Conservation (phyloP, 768 basidiomycete species). For the Boletus sp. region DNA sequence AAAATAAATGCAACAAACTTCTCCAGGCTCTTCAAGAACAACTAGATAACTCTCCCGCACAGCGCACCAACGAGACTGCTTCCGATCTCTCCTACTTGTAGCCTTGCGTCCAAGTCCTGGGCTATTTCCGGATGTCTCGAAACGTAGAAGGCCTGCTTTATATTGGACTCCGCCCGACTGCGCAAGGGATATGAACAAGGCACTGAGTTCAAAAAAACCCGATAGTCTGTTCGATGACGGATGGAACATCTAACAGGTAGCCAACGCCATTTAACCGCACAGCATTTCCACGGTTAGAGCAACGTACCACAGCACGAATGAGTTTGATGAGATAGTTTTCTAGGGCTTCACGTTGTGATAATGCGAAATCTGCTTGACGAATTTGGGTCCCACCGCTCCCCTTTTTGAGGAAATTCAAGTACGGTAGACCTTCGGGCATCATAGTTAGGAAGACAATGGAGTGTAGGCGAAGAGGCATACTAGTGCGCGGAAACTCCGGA, state of each 20-base stretch:
- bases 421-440: slow-evolving; percentile 65
- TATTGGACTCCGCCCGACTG: slow-evolving; percentile 81
- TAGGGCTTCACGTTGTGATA: slow-evolving; percentile 74
- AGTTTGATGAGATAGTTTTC: slow-evolving; percentile 88
- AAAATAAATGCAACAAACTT: slow-evolving; percentile 46
- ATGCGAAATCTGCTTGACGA: slow-evolving; percentile 73
- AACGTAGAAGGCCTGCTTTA: slow-evolving; percentile 82
- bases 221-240: slow-evolving; percentile 87
- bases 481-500: slow-evolving; percentile 89
- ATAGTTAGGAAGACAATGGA: not conserved
- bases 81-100: slow-evolving; percentile 54
- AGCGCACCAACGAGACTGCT: slow-evolving; percentile 83
- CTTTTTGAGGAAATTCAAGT: slow-evolving; percentile 81
- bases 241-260: slow-evolving; percentile 79
- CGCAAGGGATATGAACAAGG: slow-evolving; percentile 79
- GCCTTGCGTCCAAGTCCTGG: slow-evolving; percentile 67
- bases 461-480: slow-evolving; percentile 35
- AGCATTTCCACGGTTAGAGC: not conserved
- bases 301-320: slow-evolving; percentile 82
- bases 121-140: slow-evolving; percentile 52
- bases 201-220: slow-evolving; percentile 89
- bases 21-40: slow-evolving; percentile 80
- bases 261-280: slow-evolving; percentile 2
- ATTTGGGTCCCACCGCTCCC: slow-evolving; percentile 53
- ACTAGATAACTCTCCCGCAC: slow-evolving; percentile 92